Evolutionary conservation across 768 basidiomycete genomes (phyloP), one percentile per base, ranked within the genome.

Genomic region (Chalciporus piperatus): DNA sequence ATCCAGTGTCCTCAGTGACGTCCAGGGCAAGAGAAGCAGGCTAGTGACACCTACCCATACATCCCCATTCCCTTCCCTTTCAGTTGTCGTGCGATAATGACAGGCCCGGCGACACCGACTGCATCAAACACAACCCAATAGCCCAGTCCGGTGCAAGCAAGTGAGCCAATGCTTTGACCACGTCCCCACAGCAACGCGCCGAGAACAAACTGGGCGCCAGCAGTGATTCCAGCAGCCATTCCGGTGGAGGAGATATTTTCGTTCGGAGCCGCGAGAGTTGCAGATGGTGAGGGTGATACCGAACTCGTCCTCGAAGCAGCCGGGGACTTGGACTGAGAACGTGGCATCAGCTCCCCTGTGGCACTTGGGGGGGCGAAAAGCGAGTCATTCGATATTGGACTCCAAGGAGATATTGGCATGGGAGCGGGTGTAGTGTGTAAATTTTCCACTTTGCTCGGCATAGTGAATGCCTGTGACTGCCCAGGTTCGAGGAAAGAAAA

Each of bases 101-200:
- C 56, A 30, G 65, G 38, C 70, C 75, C 20, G 87, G 66, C 17
- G 67, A 96, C 79, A 0, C 95, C 95, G 55, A 94, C 75, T 3
- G 93, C 81, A 65, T 98, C 96, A 63, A 98, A 99, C 2, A 98
- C 93, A 20, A 96, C 84, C 84, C 96, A 89, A 65, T 99, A 99
- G 0, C 96, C 97, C 16, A 99, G 69, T 0, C 93, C 97, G 1
- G 96, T 96, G 49, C 87, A 84, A 8, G 87, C 78, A 25, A 98
- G 72, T 43, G 92, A 93, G 16, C 94, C 94, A 19, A 84, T 81
- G 54, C 86, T 84, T 69, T 99, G 97, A 2, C 94, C 95, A 20
- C 76, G 77, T 0, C 93, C 85, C 97, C 97, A 99, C 9, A 98
- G 55, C 61, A 78, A 81, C 3, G 83, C 83, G 0, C 89, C 89